Conservation (phyloP, 305 asterid species). For the Petunia hybrid region DNA sequence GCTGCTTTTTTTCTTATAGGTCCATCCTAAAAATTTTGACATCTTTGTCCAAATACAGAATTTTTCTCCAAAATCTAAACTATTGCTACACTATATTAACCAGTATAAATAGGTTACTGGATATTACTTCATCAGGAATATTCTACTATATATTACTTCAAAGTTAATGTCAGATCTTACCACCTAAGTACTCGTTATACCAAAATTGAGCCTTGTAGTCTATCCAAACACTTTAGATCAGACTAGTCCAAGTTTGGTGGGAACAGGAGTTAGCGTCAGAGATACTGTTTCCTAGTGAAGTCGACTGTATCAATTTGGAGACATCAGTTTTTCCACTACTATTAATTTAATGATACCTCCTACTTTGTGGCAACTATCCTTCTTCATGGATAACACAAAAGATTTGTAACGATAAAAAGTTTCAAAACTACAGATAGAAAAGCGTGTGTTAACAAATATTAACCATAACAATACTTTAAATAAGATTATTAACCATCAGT, state of each 20-base stretch:
- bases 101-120: not conserved
- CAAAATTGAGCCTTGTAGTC: not conserved
- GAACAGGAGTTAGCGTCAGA: not conserved
- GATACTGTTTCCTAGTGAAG: not conserved
- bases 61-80: not conserved
- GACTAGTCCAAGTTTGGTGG: not conserved
- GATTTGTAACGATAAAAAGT: not conserved
- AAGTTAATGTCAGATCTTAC: not conserved
- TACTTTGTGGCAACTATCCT: not conserved
- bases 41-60: not conserved
- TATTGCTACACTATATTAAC: constrained; percentile 1
- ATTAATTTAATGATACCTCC: not conserved
- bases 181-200: not conserved
- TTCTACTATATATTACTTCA: not conserved
- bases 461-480: not conserved
- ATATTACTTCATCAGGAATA: not conserved
- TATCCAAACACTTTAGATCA: not conserved
- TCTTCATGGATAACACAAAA: not conserved
- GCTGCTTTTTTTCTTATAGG: not conserved
- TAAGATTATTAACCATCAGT: not conserved
- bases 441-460: not conserved
- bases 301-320: constrained; percentile 13
- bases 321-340: not conserved
- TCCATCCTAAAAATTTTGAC: not conserved
- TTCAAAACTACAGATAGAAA: not conserved